Evolutionary conservation across 2,329 filamentous ascomycete genomes (phyloP).

Genomic region (Daldinia eschscholtzii): DNA sequence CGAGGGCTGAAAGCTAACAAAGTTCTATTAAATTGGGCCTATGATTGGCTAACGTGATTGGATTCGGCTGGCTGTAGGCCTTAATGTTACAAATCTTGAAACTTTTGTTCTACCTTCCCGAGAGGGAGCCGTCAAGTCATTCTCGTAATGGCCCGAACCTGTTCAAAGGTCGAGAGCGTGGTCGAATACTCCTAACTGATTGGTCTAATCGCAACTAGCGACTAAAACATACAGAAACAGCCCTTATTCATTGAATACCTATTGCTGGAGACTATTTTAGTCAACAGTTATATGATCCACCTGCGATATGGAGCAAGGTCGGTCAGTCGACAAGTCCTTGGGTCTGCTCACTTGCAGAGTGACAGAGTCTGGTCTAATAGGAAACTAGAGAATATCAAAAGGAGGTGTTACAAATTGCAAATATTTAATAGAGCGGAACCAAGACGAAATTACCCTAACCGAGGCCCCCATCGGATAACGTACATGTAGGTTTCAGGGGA

Average conservation of each 20-base stretch:
- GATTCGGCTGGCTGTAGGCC: slow-evolving; percentile 10
- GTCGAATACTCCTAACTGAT: slow-evolving; percentile 29
- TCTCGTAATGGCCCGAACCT: slow-evolving; percentile 4
- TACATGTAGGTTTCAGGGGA: slow-evolving; percentile 2
- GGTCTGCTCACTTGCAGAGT: slow-evolving; percentile 22
- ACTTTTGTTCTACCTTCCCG: slow-evolving; percentile 20
- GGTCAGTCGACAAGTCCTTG: slow-evolving; percentile 23
- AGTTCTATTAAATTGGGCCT: background rate
- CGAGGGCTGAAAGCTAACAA: background rate
- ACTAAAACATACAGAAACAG: slow-evolving; percentile 19
- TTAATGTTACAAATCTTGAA: slow-evolving; percentile 14
- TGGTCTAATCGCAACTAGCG: slow-evolving; percentile 20
- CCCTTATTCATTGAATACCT: slow-evolving; percentile 23
- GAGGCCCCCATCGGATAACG: slow-evolving; percentile 19
- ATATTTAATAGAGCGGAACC: background rate
- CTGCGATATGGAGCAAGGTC: slow-evolving; percentile 28
- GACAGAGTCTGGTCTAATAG: slow-evolving; percentile 21
- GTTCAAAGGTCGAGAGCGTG: slow-evolving; percentile 34
- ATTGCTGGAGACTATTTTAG: slow-evolving; percentile 30
- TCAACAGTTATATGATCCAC: slow-evolving; percentile 33
- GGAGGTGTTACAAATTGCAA: background rate
- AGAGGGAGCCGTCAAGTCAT: slow-evolving; percentile 20
- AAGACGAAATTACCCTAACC: slow-evolving; percentile 6
- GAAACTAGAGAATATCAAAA: slow-evolving; percentile 17
- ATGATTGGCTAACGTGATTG: background rate